These are phyloP conservation scores for Rhizopus sp. DNA, from an alignment of 371 early-diverging fungal genomes.

Conservation along the genomic window DNA sequence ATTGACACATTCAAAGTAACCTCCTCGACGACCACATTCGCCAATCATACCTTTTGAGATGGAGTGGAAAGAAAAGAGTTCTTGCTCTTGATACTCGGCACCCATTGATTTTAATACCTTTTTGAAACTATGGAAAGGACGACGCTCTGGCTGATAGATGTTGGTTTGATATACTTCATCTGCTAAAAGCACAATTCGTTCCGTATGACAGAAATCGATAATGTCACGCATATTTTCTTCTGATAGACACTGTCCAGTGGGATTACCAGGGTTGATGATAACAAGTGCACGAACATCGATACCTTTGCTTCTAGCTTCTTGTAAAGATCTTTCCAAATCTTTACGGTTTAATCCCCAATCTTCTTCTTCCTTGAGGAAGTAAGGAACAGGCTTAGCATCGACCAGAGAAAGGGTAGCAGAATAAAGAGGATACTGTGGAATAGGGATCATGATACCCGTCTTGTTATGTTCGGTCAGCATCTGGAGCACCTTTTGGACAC, in stretches of 20 bases:
- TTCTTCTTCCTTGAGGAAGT: conserved; percentile 86
- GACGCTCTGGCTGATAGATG: conserved; percentile 75
- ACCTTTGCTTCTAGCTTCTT: conserved; percentile 70
- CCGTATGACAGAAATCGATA: conserved; percentile 81
- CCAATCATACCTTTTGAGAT: conserved; percentile 98
- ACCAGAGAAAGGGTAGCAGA: conserved; percentile 89
- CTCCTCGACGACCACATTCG: conserved; percentile 98
- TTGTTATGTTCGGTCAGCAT: conserved; percentile 73
- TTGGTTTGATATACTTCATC: conserved; percentile 99
- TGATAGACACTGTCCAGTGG: conserved; percentile 90
- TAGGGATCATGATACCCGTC: conserved; percentile 96
- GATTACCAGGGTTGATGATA: conserved; percentile 98
- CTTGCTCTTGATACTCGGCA: conserved; percentile 54
- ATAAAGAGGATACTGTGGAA: conserved; percentile 98
- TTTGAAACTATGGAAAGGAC: conserved; percentile 95
- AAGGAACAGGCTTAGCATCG: conserved; percentile 85
- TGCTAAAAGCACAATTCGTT: conserved; percentile 86
- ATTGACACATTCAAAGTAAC: conserved; percentile 93
- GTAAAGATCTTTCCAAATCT: conserved; percentile 64
- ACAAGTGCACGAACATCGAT: conserved; percentile 91
- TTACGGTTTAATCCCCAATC: conserved; percentile 80
- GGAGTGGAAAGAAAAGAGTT: conserved; percentile 95
- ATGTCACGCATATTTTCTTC: conserved; percentile 86
- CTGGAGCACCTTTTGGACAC: conserved; percentile 88
- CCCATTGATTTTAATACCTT: conserved; percentile 72